Base-by-base conservation (phyloP, 2,329 filamentous ascomycete genomes). In the Ophidiomyces ophidiicola region DNA sequence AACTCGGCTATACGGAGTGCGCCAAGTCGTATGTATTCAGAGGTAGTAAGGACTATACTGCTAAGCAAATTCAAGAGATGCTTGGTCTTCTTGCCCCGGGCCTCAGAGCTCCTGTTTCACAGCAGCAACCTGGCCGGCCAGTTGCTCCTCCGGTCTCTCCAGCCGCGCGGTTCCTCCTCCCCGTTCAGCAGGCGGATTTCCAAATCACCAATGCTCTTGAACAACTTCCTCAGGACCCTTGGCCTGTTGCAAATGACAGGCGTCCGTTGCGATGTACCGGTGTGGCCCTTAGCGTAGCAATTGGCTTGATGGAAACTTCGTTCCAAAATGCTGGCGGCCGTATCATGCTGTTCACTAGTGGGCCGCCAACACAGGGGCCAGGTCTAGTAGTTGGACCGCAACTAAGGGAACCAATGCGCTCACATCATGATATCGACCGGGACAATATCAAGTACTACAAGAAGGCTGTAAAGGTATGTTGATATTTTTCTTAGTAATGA, bases 391-490 rank as follows among this genome's bases (percentile, higher is more conserved):
- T 98, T 57, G 87, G 87, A 2, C 84, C 90, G 17, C 90, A 98
- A 63, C 69, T 98, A 48, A 82, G 88, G 59, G 90, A 98, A 60
- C 86, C 92, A 6, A 96, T 98, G 49, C 81, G 90, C 56, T 96
- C 88, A 29, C 90, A 98, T 64, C 90, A 98, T 63, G 90, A 98
- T 55, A 98, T 98, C 61, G 90, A 98, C 59, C 78, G 87, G 42
- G 90, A 98, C 62, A 94, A 94, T 59, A 93, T 94, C 67, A 98
- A 98, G 63, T 94, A 96, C 66, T 96, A 93, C 68, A 98, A 98
- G 72, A 98, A 98, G 67, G 90, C 90, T 15, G 65, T 94, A 36
- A 98, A 96, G 76, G 82, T 85, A 61, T 43, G 68, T 10, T 7
- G 15, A 29, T 10, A 14, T 21, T 8, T 15, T 11, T 23, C 12